Evolutionary conservation across 2,329 filamentous ascomycete genomes (phyloP).

Genomic region (Magnaporthales sp.): DNA sequence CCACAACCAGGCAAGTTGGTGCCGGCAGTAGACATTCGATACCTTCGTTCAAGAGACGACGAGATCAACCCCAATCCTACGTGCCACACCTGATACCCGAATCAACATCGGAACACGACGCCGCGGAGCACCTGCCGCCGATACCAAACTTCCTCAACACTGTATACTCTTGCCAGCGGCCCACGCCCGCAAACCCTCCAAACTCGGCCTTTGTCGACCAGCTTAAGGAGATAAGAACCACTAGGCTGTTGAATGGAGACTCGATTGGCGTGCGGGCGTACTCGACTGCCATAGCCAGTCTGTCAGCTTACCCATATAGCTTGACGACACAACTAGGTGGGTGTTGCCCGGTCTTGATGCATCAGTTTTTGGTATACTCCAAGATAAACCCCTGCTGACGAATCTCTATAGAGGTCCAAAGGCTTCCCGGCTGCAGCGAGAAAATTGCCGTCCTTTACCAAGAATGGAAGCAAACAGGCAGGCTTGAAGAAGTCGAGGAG

Average conservation of each 20-base stretch:
- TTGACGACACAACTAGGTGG: conserved; percentile 33
- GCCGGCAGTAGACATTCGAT: conserved; percentile 10
- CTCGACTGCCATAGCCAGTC: conserved; percentile 72
- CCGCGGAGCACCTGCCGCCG: conserved; percentile 44
- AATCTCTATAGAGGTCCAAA: conserved; percentile 31
- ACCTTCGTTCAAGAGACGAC: conserved; percentile 7
- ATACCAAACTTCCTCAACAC: conserved; percentile 59
- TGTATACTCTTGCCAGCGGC: conserved; percentile 73
- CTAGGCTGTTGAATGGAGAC: conserved; percentile 64
- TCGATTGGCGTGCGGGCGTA: conserved; percentile 79
- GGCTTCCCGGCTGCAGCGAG: conserved; percentile 69
- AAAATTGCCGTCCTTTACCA: conserved; percentile 73
- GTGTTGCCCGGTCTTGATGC: not conserved
- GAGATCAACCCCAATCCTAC: conserved; percentile 2
- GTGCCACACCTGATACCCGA: conserved; percentile 45
- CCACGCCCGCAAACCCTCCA: conserved; percentile 58
- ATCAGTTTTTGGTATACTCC: not conserved
- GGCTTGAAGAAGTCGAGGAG: conserved; percentile 53
- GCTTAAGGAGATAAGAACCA: conserved; percentile 64
- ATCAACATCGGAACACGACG: conserved; percentile 73
- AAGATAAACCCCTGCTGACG: conserved; percentile 5
- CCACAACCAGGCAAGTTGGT: not conserved
- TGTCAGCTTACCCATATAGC: conserved; percentile 68
- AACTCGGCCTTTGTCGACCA: conserved; percentile 69
- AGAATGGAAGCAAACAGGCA: conserved; percentile 58